Conservation (phyloP, 2,329 filamentous ascomycete species). For the Metarhizium humberi region DNA sequence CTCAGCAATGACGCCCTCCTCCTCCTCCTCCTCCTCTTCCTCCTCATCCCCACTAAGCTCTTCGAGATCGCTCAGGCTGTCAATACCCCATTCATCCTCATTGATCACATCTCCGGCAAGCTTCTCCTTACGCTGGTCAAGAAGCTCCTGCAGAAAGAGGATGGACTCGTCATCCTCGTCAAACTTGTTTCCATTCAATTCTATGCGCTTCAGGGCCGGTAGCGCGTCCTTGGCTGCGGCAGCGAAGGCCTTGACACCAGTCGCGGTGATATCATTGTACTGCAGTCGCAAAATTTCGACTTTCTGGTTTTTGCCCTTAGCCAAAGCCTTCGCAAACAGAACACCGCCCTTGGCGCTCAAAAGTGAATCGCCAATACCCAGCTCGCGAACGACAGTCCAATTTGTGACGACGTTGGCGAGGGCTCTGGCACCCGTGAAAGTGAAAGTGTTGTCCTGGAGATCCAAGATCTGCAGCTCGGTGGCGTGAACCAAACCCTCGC, state of each 20-base stretch:
- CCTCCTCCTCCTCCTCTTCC: conserved; percentile 61
- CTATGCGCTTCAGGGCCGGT: conserved; percentile 72
- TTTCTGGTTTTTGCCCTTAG: conserved; percentile 65
- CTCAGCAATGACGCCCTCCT: conserved; percentile 51
- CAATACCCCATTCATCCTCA: conserved; percentile 77
- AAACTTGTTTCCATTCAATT: conserved; percentile 96
- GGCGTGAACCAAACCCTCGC: conserved; percentile 66
- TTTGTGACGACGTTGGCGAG: conserved; percentile 63
- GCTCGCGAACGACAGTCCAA: conserved; percentile 70
- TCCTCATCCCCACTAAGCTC: conserved; percentile 63
- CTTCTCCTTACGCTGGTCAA: conserved; percentile 72
- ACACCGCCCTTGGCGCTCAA: conserved; percentile 69
- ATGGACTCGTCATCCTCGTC: conserved; percentile 73
- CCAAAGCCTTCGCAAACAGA: conserved; percentile 63
- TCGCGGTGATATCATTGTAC: conserved; percentile 85
- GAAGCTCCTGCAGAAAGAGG: conserved; percentile 55
- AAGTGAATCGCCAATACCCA: conserved; percentile 83
- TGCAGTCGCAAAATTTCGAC: conserved; percentile 77
- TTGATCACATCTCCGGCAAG: conserved; percentile 54
- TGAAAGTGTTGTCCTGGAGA: conserved; percentile 97
- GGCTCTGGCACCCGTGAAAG: conserved; percentile 66
- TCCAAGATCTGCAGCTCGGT: conserved; percentile 67
- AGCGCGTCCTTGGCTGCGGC: conserved; percentile 58
- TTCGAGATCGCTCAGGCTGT: conserved; percentile 79
- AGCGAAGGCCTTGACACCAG: conserved; percentile 63